Conservation (phyloP, 345 rosid species). For the Gossypium herbaceum region DNA sequence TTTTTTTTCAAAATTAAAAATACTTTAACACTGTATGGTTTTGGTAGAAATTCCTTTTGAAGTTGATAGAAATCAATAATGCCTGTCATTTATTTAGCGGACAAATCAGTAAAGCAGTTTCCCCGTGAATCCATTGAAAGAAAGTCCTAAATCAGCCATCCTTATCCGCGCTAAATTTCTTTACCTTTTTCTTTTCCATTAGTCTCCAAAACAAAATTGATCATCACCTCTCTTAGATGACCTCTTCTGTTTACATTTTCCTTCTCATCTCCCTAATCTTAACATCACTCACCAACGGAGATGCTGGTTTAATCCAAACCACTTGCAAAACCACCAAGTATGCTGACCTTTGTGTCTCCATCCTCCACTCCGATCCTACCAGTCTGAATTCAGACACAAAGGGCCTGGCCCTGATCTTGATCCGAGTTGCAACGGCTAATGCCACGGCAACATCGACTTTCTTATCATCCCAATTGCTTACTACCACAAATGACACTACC, state of each 20-base stretch:
- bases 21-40: too few species aligned
- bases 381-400: constrained; percentile 52
- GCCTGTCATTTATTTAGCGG: too few species aligned
- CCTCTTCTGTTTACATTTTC: constrained; percentile 19
- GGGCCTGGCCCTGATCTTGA: constrained; percentile 60
- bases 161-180: too few species aligned
- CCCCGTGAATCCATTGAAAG: too few species aligned
- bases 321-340: constrained; percentile 66
- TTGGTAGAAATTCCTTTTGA: too few species aligned
- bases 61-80: too few species aligned
- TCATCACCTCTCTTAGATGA: constrained; percentile 6
- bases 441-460: constrained; percentile 75
- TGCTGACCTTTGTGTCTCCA: constrained; percentile 64
- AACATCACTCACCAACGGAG: constrained; percentile 18
- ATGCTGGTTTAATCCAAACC: constrained; percentile 41
- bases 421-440: constrained; percentile 49
- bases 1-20: too few species aligned
- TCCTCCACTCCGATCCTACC: constrained; percentile 61
- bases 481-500: constrained; percentile 23
- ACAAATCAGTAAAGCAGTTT: too few species aligned
- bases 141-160: too few species aligned
- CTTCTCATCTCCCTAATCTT: constrained; percentile 16
- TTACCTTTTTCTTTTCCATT: too few species aligned
- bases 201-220: too few species aligned
- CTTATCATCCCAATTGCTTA: constrained; percentile 36